These are phyloP conservation scores for Lodderomyces theae DNA, from an alignment of 1,139 yeast genomes.

Conservation along the genomic window DNA sequence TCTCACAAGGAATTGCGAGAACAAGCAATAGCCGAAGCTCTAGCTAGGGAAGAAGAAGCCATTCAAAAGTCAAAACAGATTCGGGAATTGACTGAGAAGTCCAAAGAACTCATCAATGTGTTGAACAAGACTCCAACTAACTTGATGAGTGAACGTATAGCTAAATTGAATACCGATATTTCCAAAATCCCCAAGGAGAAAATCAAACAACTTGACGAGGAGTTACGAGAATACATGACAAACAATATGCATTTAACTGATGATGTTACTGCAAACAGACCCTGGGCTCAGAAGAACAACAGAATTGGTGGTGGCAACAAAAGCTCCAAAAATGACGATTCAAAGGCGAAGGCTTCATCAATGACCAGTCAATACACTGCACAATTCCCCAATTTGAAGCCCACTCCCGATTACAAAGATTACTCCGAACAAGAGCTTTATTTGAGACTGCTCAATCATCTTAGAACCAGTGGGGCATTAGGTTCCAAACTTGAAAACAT, in stretches of 20 bases:
- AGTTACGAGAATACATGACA: slow-evolving; percentile 40
- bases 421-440: slow-evolving; percentile 76
- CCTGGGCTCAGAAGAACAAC: slow-evolving; percentile 27
- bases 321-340: not conserved
- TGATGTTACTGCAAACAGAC: slow-evolving; percentile 29
- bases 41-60: slow-evolving; percentile 45
- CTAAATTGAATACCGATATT: slow-evolving; percentile 31
- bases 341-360: slow-evolving; percentile 14
- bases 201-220: slow-evolving; percentile 42
- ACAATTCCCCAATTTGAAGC: slow-evolving; percentile 40
- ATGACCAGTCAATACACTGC: slow-evolving; percentile 28
- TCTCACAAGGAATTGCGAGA: slow-evolving; percentile 38
- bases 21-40: slow-evolving; percentile 42
- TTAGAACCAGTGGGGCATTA: slow-evolving; percentile 45
- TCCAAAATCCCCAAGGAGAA: slow-evolving; percentile 29
- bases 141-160: slow-evolving; percentile 30
- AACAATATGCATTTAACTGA: slow-evolving; percentile 35
- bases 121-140: slow-evolving; percentile 38
- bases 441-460: slow-evolving; percentile 62
- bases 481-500: slow-evolving; percentile 69
- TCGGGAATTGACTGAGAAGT: slow-evolving; percentile 32
- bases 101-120: slow-evolving; percentile 27
- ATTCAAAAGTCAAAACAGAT: slow-evolving; percentile 35
- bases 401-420: slow-evolving; percentile 43
- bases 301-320: not conserved